Evolutionary conservation across 257 asterid genomes (phyloP), one percentile per base, ranked within the genome.

Genomic region (Eustoma russellianum): DNA sequence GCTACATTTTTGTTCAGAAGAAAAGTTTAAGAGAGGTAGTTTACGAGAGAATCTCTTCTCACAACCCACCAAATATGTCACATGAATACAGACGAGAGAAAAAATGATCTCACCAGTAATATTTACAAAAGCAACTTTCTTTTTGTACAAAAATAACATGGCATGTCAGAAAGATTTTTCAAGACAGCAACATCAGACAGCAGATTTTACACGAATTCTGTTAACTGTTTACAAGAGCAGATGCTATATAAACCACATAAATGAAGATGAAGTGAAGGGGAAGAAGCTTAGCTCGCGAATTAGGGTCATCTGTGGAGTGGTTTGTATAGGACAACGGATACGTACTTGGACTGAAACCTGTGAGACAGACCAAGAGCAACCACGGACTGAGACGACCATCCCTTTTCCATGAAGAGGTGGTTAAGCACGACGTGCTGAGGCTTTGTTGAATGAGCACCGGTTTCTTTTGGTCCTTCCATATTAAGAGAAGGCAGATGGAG

Each of bases 401-500:
- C 94, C 60, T 83, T 83, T 74, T 86, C 96, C 66, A 76, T 62
- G 56, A 86, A 87, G 2, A 90, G 72, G 78, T 90, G 98, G 77
- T 86, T 85, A 59, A 90, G 93, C 69, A 86, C 88, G 56, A 84
- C 96, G 35, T 90, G 95, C 57, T 77, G 80, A 51, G 95, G 98
- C 61, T 62, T 82, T 15, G 76, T 60, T 12, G 77, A 65, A 5
- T 8, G 1, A 38, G 43, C 9, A 58, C 70, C 61, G 2, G 63
- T 44, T 46, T 69, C 85, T 16, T 69, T 75, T 9, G 78, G 13
- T 65, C 50, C 66, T 49, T 78, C 86, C 7, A 71, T 45, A 51
- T 62, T 77, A 17, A 74, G 78, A 65, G 57, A 79, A 65, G 57
- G 79, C 41, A 75, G 60, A 55, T 83, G 77, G 64, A 90, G 94